A percentile compares a stretch with the other conserved stretches of the same genome.
Conservation (phyloP, 176 grass and related monocot species). For the Oryza nivara region DNA sequence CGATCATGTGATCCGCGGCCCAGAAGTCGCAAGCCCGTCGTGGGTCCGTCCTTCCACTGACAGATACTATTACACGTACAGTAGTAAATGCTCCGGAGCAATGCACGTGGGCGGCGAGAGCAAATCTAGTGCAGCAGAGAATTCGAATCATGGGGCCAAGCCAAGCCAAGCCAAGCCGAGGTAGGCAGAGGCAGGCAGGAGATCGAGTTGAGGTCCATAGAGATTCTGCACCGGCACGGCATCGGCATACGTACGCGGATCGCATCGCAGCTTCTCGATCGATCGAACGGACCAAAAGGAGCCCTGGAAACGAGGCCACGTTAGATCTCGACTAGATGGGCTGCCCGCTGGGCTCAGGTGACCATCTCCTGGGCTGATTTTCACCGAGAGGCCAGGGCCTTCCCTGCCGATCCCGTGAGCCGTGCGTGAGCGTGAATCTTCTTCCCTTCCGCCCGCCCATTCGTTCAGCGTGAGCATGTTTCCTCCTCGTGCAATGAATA, state of each 20-base stretch:
- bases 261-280: background rate
- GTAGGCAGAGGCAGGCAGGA: background rate
- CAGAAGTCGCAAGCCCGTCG: background rate
- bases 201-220: background rate
- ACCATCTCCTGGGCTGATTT: background rate
- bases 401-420: background rate
- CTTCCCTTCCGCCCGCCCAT: background rate
- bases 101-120: background rate
- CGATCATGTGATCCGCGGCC: background rate
- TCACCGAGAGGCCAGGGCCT: background rate
- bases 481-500: background rate
- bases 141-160: background rate
- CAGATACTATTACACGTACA: background rate
- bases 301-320: background rate
- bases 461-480: background rate
- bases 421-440: background rate
- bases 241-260: background rate
- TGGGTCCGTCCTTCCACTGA: background rate
- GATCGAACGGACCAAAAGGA: background rate
- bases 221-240: background rate
- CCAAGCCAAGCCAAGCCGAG: background rate
- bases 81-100: background rate
- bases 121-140: background rate
- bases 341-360: background rate
- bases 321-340: background rate